These are phyloP conservation scores for Candolleomyces aberdarensis DNA, from an alignment of 768 basidiomycete species.

Conservation along the genomic window DNA sequence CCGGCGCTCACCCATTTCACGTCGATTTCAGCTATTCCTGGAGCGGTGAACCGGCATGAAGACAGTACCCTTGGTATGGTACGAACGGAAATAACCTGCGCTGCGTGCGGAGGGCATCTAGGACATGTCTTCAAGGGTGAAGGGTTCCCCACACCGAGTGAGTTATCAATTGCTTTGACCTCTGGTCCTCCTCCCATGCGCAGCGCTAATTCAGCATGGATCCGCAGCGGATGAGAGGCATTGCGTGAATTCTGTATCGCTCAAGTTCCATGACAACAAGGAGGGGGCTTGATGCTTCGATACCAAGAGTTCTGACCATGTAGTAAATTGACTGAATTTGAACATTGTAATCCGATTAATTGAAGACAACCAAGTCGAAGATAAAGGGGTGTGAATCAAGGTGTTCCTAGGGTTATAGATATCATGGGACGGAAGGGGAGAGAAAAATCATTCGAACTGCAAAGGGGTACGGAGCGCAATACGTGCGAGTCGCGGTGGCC, in stretches of 20 bases:
- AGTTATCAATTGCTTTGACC: slow-evolving; percentile 19
- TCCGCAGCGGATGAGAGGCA: slow-evolving; percentile 74
- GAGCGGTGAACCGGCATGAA: slow-evolving; percentile 77
- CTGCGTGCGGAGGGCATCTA: slow-evolving; percentile 89
- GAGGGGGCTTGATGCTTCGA: neutral
- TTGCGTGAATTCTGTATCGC: slow-evolving; percentile 86
- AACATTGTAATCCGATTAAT: too few relatives aligned
- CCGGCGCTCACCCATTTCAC: neutral
- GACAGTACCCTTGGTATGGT: slow-evolving; percentile 64
- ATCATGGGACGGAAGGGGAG: too few relatives aligned
- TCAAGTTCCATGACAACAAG: slow-evolving; percentile 65
- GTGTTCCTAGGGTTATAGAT: too few relatives aligned
- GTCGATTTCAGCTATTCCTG: slow-evolving; percentile 66
- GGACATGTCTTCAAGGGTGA: slow-evolving; percentile 97
- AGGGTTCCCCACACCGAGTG: slow-evolving; percentile 76
- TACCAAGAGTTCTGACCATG: too few relatives aligned
- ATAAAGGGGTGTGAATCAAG: too few relatives aligned
- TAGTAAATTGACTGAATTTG: too few relatives aligned
- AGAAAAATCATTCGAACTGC: too few relatives aligned
- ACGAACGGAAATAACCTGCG: slow-evolving; percentile 85
- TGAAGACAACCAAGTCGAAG: too few relatives aligned
- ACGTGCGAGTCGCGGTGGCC: neutral
- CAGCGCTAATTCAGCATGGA: neutral
- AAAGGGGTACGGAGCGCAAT: too few relatives aligned
- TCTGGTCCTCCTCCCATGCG: neutral